Evolutionary conservation across 2,329 filamentous ascomycete species (phyloP).

Genomic region (Ophiostoma sp.): DNA sequence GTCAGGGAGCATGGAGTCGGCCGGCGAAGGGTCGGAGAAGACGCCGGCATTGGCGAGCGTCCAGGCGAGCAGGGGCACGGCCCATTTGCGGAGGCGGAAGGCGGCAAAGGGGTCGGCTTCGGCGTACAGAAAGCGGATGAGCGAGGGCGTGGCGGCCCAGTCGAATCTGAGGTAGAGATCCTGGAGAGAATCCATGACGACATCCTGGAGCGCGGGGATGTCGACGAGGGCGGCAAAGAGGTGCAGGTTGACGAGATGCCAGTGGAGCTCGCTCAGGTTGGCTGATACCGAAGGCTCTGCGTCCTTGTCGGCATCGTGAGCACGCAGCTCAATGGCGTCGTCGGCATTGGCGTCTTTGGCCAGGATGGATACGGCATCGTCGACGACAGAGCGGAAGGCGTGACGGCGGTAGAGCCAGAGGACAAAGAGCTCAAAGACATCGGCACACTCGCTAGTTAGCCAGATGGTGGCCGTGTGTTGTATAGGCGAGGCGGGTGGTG

Average conservation of each 20-base stretch:
- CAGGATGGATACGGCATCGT: slow-evolving; percentile 35
- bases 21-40: not conserved
- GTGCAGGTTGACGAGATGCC: slow-evolving; percentile 52
- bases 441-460: slow-evolving; percentile 43
- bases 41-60: slow-evolving; percentile 36
- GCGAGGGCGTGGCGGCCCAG: slow-evolving; percentile 51
- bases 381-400: slow-evolving; percentile 41
- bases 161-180: slow-evolving; percentile 54
- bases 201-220: slow-evolving; percentile 48
- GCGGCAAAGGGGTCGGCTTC: slow-evolving; percentile 46
- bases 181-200: slow-evolving; percentile 53
- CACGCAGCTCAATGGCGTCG: not conserved
- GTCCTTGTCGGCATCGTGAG: slow-evolving; percentile 7
- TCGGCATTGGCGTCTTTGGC: slow-evolving; percentile 24
- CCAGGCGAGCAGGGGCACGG: slow-evolving; percentile 57
- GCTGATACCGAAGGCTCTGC: slow-evolving; percentile 23
- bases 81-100: slow-evolving; percentile 52
- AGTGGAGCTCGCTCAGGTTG: slow-evolving; percentile 42
- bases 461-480: slow-evolving; percentile 31
- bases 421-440: slow-evolving; percentile 50
- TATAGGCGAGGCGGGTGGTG: not conserved
- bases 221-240: slow-evolving; percentile 51
- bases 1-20: not conserved
- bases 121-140: slow-evolving; percentile 50
- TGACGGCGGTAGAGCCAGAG: slow-evolving; percentile 46